phyloP scores from a whole-genome alignment of 805 yeast genomes.

The Isabelozyma heimii region DNA sequence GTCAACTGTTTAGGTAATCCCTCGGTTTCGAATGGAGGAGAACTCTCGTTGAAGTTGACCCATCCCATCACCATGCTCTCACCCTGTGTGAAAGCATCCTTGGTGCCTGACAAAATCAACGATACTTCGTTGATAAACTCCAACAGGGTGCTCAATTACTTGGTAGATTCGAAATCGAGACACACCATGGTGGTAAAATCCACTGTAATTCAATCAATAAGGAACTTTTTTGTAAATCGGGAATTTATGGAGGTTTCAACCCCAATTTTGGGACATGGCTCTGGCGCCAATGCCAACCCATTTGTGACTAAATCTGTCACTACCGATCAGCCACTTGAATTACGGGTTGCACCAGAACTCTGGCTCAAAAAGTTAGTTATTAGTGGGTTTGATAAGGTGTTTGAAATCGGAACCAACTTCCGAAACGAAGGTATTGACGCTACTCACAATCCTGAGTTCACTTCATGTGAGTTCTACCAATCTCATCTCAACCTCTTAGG shows the following conservation, averaged over 20 bases:
- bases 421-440: conserved; percentile 92
- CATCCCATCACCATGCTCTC: conserved; percentile 52
- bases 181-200: conserved; percentile 52
- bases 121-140: conserved; percentile 57
- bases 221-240: conserved; percentile 52
- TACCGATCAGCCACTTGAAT: conserved; percentile 38
- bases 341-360: conserved; percentile 92
- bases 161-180: conserved; percentile 53
- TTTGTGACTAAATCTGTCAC: conserved; percentile 53
- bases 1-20: conserved; percentile 67
- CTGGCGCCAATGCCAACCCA: conserved; percentile 94
- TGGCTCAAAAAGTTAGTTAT: conserved; percentile 86
- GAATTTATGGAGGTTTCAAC: conserved; percentile 84
- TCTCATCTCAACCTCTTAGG: conserved; percentile 65
- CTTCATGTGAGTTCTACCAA: conserved; percentile 86
- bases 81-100: conserved; percentile 52
- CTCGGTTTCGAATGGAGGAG: conserved; percentile 74
- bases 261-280: conserved; percentile 71
- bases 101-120: conserved; percentile 55
- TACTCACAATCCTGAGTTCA: conserved; percentile 93
- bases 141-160: conserved; percentile 72
- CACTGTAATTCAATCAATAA: conserved; percentile 49
- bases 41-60: conserved; percentile 63
- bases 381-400: conserved; percentile 82
- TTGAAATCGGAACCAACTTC: conserved; percentile 81